Conservation (phyloP, 2,329 filamentous ascomycete genomes). For the Diaporthe caulivora region DNA sequence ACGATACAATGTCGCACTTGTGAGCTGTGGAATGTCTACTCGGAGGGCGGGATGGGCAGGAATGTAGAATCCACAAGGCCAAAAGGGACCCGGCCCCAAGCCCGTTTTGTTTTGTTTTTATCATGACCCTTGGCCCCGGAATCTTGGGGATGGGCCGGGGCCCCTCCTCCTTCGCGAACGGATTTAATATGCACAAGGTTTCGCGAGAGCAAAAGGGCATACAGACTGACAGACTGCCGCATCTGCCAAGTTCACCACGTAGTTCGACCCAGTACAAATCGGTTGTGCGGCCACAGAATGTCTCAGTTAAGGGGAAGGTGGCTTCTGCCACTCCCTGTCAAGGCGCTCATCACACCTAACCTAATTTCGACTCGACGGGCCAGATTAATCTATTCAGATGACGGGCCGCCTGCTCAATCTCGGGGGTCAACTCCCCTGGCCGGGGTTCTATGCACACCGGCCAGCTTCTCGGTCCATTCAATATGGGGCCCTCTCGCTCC, state of each 20-base stretch:
- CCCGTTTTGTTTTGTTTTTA: constrained; percentile 33
- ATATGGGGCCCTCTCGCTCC: not conserved
- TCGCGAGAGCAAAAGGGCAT: not conserved
- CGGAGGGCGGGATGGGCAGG: constrained; percentile 7
- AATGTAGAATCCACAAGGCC: constrained; percentile 27
- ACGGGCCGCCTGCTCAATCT: constrained; percentile 33
- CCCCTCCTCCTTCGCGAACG: not conserved
- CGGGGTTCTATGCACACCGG: not conserved
- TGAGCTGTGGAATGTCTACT: constrained; percentile 20
- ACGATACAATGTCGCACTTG: constrained; percentile 34
- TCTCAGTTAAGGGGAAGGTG: constrained; percentile 31
- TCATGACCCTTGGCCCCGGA: constrained; percentile 15
- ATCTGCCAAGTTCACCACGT: constrained; percentile 16
- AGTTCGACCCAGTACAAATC: constrained; percentile 5
- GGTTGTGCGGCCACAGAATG: constrained; percentile 23
- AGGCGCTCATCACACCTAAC: constrained; percentile 17
- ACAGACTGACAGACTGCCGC: not conserved
- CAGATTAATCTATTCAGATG: constrained; percentile 29
- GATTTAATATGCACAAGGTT: constrained; percentile 19
- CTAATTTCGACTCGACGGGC: constrained; percentile 31
- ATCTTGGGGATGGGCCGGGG: constrained; percentile 12
- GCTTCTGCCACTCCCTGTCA: constrained; percentile 24
- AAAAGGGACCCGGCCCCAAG: not conserved
- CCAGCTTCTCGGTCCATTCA: constrained; percentile 15
- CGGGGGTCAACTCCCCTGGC: constrained; percentile 25